These are phyloP conservation scores for Fusarium guadeloupense DNA, from an alignment of 2,329 filamentous ascomycete genomes.

Conservation along the genomic window DNA sequence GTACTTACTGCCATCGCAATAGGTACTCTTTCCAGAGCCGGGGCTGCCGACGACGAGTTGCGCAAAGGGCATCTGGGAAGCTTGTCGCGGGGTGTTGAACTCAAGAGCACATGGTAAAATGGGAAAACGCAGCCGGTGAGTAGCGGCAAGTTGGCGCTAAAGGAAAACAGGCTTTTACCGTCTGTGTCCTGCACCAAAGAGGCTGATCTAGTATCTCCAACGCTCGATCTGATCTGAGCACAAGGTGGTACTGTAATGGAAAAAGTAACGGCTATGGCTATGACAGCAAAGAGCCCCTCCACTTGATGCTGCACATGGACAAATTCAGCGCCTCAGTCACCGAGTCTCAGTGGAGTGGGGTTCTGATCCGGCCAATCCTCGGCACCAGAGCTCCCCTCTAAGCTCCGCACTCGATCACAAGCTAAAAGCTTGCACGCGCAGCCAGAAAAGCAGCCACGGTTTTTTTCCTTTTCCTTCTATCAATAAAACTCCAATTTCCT, in stretches of 20 bases:
- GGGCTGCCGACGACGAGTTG: conserved; percentile 94
- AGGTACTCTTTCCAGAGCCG: conserved; percentile 95
- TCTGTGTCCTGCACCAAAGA: conserved; percentile 6
- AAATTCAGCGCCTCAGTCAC: conserved; percentile 31
- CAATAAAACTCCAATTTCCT: conserved; percentile 36
- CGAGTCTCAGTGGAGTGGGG: conserved; percentile 26
- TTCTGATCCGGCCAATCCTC: conserved; percentile 39
- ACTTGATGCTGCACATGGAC: conserved; percentile 32
- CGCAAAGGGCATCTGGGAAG: conserved; percentile 64
- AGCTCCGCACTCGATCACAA: conserved; percentile 42
- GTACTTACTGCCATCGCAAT: conserved; percentile 87
- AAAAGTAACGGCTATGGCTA: conserved; percentile 27
- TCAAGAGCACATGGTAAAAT: conserved; percentile 42
- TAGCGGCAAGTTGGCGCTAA: background rate
- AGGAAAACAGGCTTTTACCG: conserved; percentile 18
- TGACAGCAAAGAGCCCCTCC: conserved; percentile 35
- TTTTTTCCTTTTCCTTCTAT: conserved; percentile 34
- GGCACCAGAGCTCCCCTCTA: conserved; percentile 38
- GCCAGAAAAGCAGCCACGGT: conserved; percentile 26
- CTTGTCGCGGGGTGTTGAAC: conserved; percentile 17
- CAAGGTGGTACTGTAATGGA: conserved; percentile 9
- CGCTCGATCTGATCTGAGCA: conserved; percentile 3
- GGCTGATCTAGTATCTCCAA: background rate
- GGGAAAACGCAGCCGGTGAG: background rate
- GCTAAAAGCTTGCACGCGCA: conserved; percentile 39